Evolutionary conservation across 139 green algal species (phyloP).

Genomic region (Chlorella sp.): DNA sequence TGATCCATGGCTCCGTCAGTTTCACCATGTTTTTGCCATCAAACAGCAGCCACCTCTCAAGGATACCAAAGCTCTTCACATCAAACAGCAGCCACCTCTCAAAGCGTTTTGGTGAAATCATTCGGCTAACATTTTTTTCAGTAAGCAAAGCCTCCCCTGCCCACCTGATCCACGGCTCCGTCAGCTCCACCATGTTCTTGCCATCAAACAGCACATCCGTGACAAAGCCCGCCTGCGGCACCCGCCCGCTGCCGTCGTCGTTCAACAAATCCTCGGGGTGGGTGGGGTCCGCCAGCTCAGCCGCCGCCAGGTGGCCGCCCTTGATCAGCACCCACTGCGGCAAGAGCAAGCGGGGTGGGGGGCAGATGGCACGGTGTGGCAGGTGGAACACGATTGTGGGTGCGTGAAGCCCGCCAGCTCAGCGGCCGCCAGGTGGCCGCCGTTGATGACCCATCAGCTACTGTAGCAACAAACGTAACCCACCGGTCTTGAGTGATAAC

Average conservation of each 20-base stretch:
- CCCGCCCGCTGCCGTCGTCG: background rate
- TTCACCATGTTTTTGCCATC: too few relatives aligned
- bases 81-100: slow-evolving; percentile 83
- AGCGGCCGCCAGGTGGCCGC: slow-evolving; percentile 77
- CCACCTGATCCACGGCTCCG: slow-evolving; percentile 42
- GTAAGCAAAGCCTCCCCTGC: too few relatives aligned
- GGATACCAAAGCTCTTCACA: slow-evolving; percentile 29
- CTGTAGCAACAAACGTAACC: background rate
- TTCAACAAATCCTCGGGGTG: background rate
- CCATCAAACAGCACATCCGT: slow-evolving; percentile 93
- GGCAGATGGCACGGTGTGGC: too few relatives aligned
- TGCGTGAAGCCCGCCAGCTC: background rate
- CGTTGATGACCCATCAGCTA: slow-evolving; percentile 91
- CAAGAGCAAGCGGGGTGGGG: background rate
- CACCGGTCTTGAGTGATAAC: too few relatives aligned
- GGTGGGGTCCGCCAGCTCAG: background rate
- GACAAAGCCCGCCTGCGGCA: slow-evolving; percentile 29
- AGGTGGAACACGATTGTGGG: background rate
- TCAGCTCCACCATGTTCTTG: slow-evolving; percentile 57
- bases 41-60: too few relatives aligned
- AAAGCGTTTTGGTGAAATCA: too few relatives aligned
- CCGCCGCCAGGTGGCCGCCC: slow-evolving; percentile 83
- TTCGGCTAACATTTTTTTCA: too few relatives aligned
- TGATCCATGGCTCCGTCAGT: too few relatives aligned
- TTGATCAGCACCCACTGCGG: slow-evolving; percentile 84